A percentile compares a stretch with the other conserved stretches of the same genome.
phyloP scores from a whole-genome alignment of 1,284 basidiomycete species.

The Trichosporon asahii region DNA sequence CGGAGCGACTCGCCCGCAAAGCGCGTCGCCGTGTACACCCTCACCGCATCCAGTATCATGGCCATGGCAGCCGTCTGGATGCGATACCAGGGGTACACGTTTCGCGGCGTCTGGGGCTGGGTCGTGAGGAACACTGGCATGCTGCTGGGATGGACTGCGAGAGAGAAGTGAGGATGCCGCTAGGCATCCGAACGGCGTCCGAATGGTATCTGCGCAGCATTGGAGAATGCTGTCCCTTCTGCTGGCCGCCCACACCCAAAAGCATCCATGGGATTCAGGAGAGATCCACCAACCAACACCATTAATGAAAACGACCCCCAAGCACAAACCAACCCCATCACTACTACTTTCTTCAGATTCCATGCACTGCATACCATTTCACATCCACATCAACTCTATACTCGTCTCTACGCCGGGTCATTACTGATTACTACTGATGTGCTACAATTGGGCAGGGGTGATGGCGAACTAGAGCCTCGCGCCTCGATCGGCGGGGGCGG shows the following conservation, averaged over 20 bases:
- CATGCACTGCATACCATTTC: conserved; percentile 10
- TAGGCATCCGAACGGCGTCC: too few relatives aligned
- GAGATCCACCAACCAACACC: neutral
- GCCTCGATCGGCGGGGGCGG: too few relatives aligned
- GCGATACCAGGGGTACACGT: conserved; percentile 48
- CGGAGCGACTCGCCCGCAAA: conserved; percentile 37
- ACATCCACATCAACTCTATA: neutral
- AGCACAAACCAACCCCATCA: neutral
- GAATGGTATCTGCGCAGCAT: too few relatives aligned
- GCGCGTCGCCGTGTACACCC: conserved; percentile 33
- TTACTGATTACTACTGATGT: neutral
- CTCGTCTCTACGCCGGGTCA: neutral
- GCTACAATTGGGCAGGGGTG: too few relatives aligned
- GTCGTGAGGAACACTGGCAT: conserved; percentile 27
- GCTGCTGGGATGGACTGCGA: neutral
- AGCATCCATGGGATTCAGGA: too few relatives aligned
- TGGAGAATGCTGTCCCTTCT: too few relatives aligned
- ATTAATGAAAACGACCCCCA: neutral
- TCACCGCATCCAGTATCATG: conserved; percentile 30
- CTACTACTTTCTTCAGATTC: conserved; percentile 3
- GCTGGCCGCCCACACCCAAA: too few relatives aligned
- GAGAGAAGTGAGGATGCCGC: neutral
- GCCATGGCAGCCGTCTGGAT: conserved; percentile 42
- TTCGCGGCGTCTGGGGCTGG: conserved; percentile 46
- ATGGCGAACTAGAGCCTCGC: neutral